A percentile compares a stretch with the other conserved stretches of the same genome.
These are phyloP conservation scores for Fennellomyces sp. DNA, from an alignment of 371 early-diverging fungal genomes.

Conservation along the genomic window DNA sequence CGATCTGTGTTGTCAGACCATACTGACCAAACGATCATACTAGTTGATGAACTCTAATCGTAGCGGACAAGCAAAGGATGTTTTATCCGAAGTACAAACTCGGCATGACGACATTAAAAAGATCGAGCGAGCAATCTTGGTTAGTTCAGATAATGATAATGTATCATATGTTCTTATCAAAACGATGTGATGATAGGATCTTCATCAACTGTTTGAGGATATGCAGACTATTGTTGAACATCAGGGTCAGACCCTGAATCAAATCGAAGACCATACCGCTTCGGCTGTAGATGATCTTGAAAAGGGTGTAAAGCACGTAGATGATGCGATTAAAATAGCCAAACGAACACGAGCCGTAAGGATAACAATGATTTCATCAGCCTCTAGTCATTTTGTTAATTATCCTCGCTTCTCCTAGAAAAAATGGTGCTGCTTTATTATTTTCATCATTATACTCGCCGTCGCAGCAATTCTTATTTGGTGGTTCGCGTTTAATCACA, in stretches of 20 bases:
- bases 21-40: not conserved
- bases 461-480: constrained; percentile 42
- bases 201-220: constrained; percentile 49
- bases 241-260: constrained; percentile 70
- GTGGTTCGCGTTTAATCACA: constrained; percentile 34
- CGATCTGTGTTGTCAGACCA: not conserved
- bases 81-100: constrained; percentile 80
- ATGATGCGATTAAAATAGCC: constrained; percentile 66
- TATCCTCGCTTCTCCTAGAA: constrained; percentile 24
- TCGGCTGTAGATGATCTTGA: constrained; percentile 65
- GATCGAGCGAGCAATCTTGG: constrained; percentile 84
- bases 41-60: constrained; percentile 70
- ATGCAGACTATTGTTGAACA: constrained; percentile 79
- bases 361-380: not conserved
- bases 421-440: constrained; percentile 58
- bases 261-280: constrained; percentile 66
- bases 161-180: not conserved
- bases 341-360: constrained; percentile 65
- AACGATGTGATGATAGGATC: constrained; percentile 12
- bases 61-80: constrained; percentile 70
- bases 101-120: constrained; percentile 85
- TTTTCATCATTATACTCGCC: constrained; percentile 39
- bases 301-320: constrained; percentile 63
- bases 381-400: not conserved
- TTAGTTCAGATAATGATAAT: constrained; percentile 18